These are phyloP conservation scores for Hypomontagnella monticulosa DNA, from an alignment of 495 filamentous ascomycete species.

Conservation along the genomic window DNA sequence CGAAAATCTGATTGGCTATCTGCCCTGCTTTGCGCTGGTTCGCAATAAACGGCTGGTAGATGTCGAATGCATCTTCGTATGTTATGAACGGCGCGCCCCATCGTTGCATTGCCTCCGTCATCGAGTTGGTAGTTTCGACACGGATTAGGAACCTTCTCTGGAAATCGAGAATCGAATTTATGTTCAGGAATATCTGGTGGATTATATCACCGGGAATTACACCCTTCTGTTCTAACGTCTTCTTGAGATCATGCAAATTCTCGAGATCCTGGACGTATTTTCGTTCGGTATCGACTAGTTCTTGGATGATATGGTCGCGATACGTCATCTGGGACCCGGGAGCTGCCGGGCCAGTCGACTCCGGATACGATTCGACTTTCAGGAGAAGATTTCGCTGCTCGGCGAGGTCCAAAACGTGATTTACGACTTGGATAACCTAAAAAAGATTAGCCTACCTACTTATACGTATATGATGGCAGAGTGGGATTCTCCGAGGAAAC, in stretches of 20 bases:
- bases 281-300: constrained; percentile 91
- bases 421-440: constrained; percentile 75
- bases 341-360: constrained; percentile 55
- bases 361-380: constrained; percentile 59
- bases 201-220: constrained; percentile 88
- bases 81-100: constrained; percentile 89
- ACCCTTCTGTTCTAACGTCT: constrained; percentile 84
- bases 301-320: constrained; percentile 85
- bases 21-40: constrained; percentile 81
- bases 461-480: background rate
- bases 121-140: constrained; percentile 92
- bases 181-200: constrained; percentile 95
- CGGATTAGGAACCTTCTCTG: constrained; percentile 93
- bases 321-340: constrained; percentile 72
- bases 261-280: constrained; percentile 99
- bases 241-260: constrained; percentile 92
- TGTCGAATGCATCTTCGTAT: constrained; percentile 79
- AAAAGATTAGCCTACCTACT: constrained; percentile 28
- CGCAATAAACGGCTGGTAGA: constrained; percentile 96
- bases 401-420: constrained; percentile 87
- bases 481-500: background rate
- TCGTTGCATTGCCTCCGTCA: constrained; percentile 79
- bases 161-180: constrained; percentile 93
- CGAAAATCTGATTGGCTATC: constrained; percentile 67
- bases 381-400: constrained; percentile 76